Conservation (phyloP, 2,329 filamentous ascomycete species). For the Trichoderma harzianum region DNA sequence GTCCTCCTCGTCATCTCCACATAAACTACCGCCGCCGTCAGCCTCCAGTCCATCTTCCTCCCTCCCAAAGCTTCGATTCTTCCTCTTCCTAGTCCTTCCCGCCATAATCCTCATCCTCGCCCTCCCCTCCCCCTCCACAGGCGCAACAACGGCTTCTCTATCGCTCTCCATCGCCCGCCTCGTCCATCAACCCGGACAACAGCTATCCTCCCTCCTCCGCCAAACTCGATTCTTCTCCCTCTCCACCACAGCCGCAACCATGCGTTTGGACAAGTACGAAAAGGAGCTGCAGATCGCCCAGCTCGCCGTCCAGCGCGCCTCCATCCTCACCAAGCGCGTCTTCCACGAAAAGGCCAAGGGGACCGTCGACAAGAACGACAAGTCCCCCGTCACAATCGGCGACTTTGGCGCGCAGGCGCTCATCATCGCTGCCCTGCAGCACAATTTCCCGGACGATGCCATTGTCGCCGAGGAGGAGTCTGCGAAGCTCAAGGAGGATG, state of each 20-base stretch:
- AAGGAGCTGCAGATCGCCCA: conserved; percentile 80
- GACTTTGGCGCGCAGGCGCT: conserved; percentile 97
- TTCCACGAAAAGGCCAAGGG: conserved; percentile 86
- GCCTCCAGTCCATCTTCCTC: not conserved
- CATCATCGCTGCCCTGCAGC: conserved; percentile 84
- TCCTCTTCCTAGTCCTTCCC: conserved; percentile 15
- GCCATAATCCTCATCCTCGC: conserved; percentile 29
- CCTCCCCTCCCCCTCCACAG: conserved; percentile 24
- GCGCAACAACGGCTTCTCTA: not conserved
- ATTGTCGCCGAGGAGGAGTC: conserved; percentile 97
- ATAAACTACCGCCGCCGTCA: too few relatives aligned
- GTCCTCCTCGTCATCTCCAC: conserved; percentile 15
- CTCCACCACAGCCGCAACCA: conserved; percentile 25
- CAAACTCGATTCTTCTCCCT: conserved; percentile 22
- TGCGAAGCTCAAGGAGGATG: conserved; percentile 69
- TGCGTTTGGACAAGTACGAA: conserved; percentile 51
- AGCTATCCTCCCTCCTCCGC: conserved; percentile 21
- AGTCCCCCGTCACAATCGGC: conserved; percentile 93
- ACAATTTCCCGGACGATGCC: conserved; percentile 85
- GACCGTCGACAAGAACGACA: conserved; percentile 85
- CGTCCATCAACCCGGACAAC: conserved; percentile 23
- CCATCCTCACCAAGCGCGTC: conserved; percentile 52
- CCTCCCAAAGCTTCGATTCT: not conserved
- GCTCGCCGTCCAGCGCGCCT: conserved; percentile 79
- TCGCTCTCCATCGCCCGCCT: conserved; percentile 26